A percentile compares a stretch with the other conserved stretches of the same genome.
These are phyloP conservation scores for Thyridium curvatum DNA, from an alignment of 2,329 filamentous ascomycete species.

Conservation along the genomic window DNA sequence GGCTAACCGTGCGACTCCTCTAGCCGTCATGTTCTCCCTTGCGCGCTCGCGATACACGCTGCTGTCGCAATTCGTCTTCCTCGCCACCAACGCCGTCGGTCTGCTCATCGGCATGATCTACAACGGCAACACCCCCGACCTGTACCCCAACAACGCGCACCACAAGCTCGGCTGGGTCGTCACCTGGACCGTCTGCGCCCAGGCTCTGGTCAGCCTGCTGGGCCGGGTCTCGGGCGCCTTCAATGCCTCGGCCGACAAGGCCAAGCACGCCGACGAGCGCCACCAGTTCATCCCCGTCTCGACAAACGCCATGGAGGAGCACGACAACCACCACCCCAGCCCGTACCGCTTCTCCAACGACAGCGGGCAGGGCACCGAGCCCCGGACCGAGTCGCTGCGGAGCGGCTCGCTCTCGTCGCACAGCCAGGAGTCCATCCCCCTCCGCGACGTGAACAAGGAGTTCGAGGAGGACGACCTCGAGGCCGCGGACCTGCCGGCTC, in stretches of 20 bases:
- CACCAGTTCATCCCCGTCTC: slow-evolving; percentile 59
- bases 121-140: slow-evolving; percentile 73
- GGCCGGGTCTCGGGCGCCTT: slow-evolving; percentile 50
- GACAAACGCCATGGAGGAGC: slow-evolving; percentile 45
- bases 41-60: slow-evolving; percentile 71
- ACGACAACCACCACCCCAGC: slow-evolving; percentile 31
- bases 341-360: slow-evolving; percentile 60
- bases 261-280: slow-evolving; percentile 33
- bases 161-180: slow-evolving; percentile 82
- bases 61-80: slow-evolving; percentile 60
- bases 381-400: slow-evolving; percentile 58
- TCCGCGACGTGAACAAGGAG: slow-evolving; percentile 35
- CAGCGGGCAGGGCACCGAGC: slow-evolving; percentile 70
- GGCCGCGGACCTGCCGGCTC: slow-evolving; percentile 24
- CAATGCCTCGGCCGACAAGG: slow-evolving; percentile 8
- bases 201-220: slow-evolving; percentile 63
- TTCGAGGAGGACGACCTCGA: slow-evolving; percentile 39
- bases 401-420: slow-evolving; percentile 57
- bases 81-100: slow-evolving; percentile 56
- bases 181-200: slow-evolving; percentile 64
- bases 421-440: slow-evolving; percentile 35
- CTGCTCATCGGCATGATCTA: slow-evolving; percentile 64
- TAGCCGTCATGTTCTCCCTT: slow-evolving; percentile 82
- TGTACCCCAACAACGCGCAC: slow-evolving; percentile 85
- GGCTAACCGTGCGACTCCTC: slow-evolving; percentile 16